These are phyloP conservation scores for Zygotorulaspora sp. DNA, from an alignment of 805 yeast genomes.

Conservation along the genomic window DNA sequence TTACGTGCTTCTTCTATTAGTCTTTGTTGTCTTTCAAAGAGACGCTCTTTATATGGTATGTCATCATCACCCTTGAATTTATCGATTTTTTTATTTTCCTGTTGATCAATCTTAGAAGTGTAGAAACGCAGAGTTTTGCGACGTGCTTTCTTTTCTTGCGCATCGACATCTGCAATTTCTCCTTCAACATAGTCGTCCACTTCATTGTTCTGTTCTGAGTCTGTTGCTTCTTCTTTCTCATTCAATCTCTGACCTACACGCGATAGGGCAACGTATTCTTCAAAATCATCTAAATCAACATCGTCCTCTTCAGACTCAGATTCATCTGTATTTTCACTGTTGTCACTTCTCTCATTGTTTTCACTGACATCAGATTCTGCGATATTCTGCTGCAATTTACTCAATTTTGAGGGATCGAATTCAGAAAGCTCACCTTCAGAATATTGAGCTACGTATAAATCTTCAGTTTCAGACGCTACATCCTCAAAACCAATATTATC, in stretches of 20 bases:
- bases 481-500: constrained; percentile 30
- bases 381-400: constrained; percentile 28
- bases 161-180: constrained; percentile 73
- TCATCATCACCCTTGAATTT: constrained; percentile 78
- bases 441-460: constrained; percentile 13
- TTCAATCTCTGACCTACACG: constrained; percentile 46
- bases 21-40: constrained; percentile 85
- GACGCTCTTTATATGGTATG: constrained; percentile 84
- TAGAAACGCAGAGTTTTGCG: constrained; percentile 86
- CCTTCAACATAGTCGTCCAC: constrained; percentile 63
- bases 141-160: constrained; percentile 77
- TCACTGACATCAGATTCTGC: constrained; percentile 11
- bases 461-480: constrained; percentile 23
- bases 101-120: constrained; percentile 93
- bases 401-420: constrained; percentile 19
- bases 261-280: constrained; percentile 48
- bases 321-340: constrained; percentile 9
- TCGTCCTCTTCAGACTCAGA: constrained; percentile 14
- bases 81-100: constrained; percentile 56
- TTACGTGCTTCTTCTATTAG: constrained; percentile 81
- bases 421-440: constrained; percentile 15
- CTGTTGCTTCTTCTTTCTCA: constrained; percentile 18
- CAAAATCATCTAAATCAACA: constrained; percentile 39
- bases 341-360: constrained; percentile 18
- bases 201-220: constrained; percentile 12